phyloP scores from a whole-genome alignment of 2,329 filamentous ascomycete genomes.

The Cladophialophora immunda region DNA sequence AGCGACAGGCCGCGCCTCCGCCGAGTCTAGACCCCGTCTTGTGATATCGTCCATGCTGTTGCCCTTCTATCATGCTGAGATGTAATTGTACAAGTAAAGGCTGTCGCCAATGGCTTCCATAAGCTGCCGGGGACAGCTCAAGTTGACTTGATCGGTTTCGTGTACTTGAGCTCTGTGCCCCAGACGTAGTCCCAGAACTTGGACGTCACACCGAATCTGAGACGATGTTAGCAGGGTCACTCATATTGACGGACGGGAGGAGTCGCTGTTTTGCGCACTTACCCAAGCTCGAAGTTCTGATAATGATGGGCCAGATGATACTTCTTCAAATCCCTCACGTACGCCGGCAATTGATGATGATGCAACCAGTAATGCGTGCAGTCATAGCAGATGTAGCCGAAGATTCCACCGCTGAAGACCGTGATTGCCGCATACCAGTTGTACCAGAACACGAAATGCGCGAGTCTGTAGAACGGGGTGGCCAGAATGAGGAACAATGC shows the following conservation, averaged over 20 bases:
- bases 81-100: not conserved
- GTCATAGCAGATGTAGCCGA: slow-evolving; percentile 96
- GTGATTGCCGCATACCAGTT: slow-evolving; percentile 83
- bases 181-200: slow-evolving; percentile 95
- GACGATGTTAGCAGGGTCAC: slow-evolving; percentile 4
- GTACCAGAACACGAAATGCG: slow-evolving; percentile 81
- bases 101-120: not conserved
- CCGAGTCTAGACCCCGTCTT: not conserved
- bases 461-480: slow-evolving; percentile 89
- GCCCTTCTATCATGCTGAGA: not conserved
- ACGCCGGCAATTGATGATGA: slow-evolving; percentile 88
- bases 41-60: not conserved
- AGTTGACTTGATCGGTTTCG: slow-evolving; percentile 43
- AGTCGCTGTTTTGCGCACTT: slow-evolving; percentile 14
- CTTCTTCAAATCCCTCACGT: slow-evolving; percentile 94
- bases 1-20: not conserved
- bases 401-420: slow-evolving; percentile 88
- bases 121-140: slow-evolving; percentile 2
- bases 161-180: slow-evolving; percentile 77
- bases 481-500: slow-evolving; percentile 85
- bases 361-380: slow-evolving; percentile 99
- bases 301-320: slow-evolving; percentile 98
- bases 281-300: slow-evolving; percentile 92
- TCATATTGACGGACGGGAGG: not conserved
- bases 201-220: slow-evolving; percentile 86